phyloP scores from a whole-genome alignment of 441 rosid species.

The Gossypium gossypioides region DNA sequence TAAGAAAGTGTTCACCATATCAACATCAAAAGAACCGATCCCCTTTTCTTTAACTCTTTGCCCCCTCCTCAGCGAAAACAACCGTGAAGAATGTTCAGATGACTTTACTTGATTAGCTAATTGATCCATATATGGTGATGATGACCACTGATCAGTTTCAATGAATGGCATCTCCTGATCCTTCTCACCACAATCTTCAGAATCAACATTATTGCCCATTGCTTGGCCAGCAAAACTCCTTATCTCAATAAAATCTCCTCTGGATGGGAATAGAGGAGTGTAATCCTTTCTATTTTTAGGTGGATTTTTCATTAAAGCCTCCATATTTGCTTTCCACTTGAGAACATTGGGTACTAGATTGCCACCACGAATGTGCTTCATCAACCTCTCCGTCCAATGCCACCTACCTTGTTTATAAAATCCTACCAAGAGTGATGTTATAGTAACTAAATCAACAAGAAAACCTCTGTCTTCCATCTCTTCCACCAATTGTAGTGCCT shows the following conservation, averaged over 20 bases:
- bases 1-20: conserved; percentile 73
- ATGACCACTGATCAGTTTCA: conserved; percentile 40
- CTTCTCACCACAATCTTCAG: background rate
- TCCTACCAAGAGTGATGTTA: conserved; percentile 64
- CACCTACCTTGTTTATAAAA: conserved; percentile 68
- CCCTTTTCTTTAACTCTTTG: conserved; percentile 41
- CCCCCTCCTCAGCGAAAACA: conserved; percentile 35
- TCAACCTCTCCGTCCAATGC: conserved; percentile 67
- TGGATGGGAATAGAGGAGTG: conserved; percentile 51
- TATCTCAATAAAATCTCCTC: conserved; percentile 43
- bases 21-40: conserved; percentile 31
- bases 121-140: conserved; percentile 68
- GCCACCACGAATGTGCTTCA: conserved; percentile 58
- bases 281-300: conserved; percentile 44
- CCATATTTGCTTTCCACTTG: conserved; percentile 63
- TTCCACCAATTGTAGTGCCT: conserved; percentile 54
- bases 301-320: conserved; percentile 45
- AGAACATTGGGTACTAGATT: conserved; percentile 47
- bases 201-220: conserved; percentile 6
- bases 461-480: conserved; percentile 80
- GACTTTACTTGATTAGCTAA: conserved; percentile 43
- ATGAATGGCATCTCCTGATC: background rate
- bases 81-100: conserved; percentile 4
- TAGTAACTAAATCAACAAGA: conserved; percentile 63
- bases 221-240: conserved; percentile 22